Base-by-base conservation (phyloP, 768 basidiomycete species). In the Hirschioporus abietinus region DNA sequence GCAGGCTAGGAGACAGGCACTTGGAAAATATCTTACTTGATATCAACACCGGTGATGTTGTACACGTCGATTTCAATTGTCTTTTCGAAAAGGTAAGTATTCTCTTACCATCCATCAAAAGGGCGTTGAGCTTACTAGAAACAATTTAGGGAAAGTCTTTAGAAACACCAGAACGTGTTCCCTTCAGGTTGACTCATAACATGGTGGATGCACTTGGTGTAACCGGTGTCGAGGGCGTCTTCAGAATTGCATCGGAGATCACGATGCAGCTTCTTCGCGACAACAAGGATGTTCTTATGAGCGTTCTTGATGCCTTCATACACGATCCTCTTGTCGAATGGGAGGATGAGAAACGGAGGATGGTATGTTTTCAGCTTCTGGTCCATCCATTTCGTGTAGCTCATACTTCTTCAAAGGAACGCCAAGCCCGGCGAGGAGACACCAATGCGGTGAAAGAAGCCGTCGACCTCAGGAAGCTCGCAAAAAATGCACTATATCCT, bases 21-120 rank as follows among this genome's bases (percentile, higher is more conserved):
- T 88, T 90, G 71, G 96, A 99, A 78, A 99, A 99, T 74, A 98
- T 99, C 63, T 82, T 99, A 17, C 85, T 99, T 60, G 97, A 99
- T 72, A 83, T 79, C 5, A 90, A 88, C 70, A 90, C 88, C 0
- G 97, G 97, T 1, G 96, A 96, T 72, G 85, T 92, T 8, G 90
- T 99, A 0, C 97, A 99, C 71, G 95, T 99, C 66, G 97, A 99
- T 76, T 96, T 99, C 72, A 98, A 98, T 74, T 97, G 95, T 78
- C 82, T 99, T 18, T 99, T 99, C 70, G 97, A 99, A 70, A 96
- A 93, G 86, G 95, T 92, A 65, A 57, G 78, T 67, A 7, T 1
- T 10, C 7, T 20, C 27, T 23, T 25, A 60, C 20, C 8, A 62
- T 35, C 20, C 61, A 12, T n/a, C 12, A 12, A 12, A 15, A 20